Conservation (phyloP, 257 asterid genomes). For the Fraxinus quadrangulata region DNA sequence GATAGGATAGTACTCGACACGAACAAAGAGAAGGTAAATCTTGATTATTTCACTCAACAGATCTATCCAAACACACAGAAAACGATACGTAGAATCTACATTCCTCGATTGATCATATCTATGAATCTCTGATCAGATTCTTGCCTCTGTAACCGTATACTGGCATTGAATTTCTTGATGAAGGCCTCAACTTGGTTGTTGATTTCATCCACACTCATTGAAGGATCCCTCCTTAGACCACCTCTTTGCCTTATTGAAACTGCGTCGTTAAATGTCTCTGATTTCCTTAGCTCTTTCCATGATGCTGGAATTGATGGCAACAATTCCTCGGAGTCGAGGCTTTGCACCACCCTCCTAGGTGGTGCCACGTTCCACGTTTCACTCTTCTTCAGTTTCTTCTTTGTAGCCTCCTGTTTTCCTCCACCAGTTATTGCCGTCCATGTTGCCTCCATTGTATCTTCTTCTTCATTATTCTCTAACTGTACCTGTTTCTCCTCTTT, state of each 20-base stretch:
- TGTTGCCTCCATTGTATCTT: slow-evolving; percentile 59
- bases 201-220: slow-evolving; percentile 49
- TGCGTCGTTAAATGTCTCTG: slow-evolving; percentile 58
- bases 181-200: slow-evolving; percentile 56
- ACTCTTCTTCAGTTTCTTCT: slow-evolving; percentile 42
- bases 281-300: slow-evolving; percentile 50
- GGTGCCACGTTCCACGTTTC: slow-evolving; percentile 43
- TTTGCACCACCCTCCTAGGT: background rate
- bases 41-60: background rate
- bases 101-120: slow-evolving; percentile 39
- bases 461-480: background rate
- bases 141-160: slow-evolving; percentile 58
- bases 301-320: slow-evolving; percentile 23
- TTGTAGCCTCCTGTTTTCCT: slow-evolving; percentile 22
- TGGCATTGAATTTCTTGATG: slow-evolving; percentile 53
- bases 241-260: slow-evolving; percentile 46
- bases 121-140: slow-evolving; percentile 56
- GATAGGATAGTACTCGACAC: background rate
- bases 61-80: background rate
- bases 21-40: background rate
- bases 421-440: slow-evolving; percentile 60
- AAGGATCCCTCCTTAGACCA: slow-evolving; percentile 54
- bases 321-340: slow-evolving; percentile 22
- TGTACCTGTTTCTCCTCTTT: background rate
- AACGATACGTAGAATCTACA: background rate